These are phyloP conservation scores for Apiospora marii DNA, from an alignment of 2,329 filamentous ascomycete species.

Conservation along the genomic window DNA sequence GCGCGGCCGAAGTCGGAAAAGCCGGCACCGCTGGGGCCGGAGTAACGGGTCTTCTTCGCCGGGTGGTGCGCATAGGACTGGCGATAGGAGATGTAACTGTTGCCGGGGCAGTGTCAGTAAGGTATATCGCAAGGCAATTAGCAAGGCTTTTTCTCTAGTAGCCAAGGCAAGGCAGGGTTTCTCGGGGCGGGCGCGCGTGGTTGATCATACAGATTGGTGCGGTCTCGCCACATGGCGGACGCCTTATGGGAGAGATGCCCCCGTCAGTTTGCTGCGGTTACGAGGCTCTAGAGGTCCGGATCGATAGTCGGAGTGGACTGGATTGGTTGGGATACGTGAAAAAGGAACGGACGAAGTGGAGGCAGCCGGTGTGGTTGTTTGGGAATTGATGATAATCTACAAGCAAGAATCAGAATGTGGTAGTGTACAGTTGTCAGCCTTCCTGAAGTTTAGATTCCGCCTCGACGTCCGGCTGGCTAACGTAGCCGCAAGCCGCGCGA, in stretches of 20 bases:
- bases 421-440: constrained; percentile 17
- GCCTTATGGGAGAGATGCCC: constrained; percentile 40
- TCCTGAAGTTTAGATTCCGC: constrained; percentile 20
- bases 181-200: constrained; percentile 26
- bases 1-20: constrained; percentile 67
- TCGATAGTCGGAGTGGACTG: not conserved
- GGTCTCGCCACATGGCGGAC: constrained; percentile 96
- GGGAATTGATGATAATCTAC: constrained; percentile 25
- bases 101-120: constrained; percentile 10
- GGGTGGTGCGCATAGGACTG: constrained; percentile 98
- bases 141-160: not conserved
- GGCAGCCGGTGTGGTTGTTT: not conserved
- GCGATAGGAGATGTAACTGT: constrained; percentile 96
- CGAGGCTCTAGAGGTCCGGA: constrained; percentile 27
- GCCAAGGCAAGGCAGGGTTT: constrained; percentile 15
- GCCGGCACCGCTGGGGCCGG: constrained; percentile 61
- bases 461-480: constrained; percentile 10
- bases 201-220: constrained; percentile 87
- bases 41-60: constrained; percentile 79
- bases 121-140: constrained; percentile 1
- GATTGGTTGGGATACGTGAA: not conserved
- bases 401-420: constrained; percentile 8
- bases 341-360: not conserved
- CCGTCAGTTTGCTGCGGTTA: constrained; percentile 34
- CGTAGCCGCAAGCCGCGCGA: constrained; percentile 13